phyloP scores from a whole-genome alignment of 108 stramenopile species.

The Fragilariopsis cylindrus region DNA sequence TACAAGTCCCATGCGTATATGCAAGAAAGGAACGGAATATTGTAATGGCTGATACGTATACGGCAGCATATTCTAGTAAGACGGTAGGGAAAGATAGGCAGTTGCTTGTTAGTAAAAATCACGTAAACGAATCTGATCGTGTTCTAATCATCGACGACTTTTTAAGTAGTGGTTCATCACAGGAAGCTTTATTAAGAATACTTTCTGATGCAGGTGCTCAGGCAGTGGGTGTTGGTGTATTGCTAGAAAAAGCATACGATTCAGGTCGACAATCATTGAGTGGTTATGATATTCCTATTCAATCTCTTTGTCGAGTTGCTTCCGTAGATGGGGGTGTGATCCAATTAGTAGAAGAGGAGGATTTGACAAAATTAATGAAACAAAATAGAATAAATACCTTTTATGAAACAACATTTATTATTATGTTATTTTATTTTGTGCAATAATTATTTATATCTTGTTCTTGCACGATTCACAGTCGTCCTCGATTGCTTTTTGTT shows the following conservation, averaged over 20 bases:
- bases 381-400: background rate
- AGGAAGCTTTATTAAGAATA: slow-evolving; percentile 84
- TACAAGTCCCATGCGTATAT: slow-evolving; percentile 85
- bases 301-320: slow-evolving; percentile 67
- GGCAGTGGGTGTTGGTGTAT: slow-evolving; percentile 78
- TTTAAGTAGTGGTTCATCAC: slow-evolving; percentile 81
- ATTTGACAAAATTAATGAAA: slow-evolving; percentile 57
- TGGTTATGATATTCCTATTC: slow-evolving; percentile 77
- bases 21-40: slow-evolving; percentile 87
- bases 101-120: slow-evolving; percentile 77
- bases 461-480: slow-evolving; percentile 10
- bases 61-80: slow-evolving; percentile 75
- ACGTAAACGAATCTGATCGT: slow-evolving; percentile 76
- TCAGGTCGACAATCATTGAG: slow-evolving; percentile 71
- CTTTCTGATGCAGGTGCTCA: slow-evolving; percentile 79
- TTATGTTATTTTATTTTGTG: background rate
- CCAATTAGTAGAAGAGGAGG: slow-evolving; percentile 77
- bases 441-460: background rate
- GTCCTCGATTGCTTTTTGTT: background rate
- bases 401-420: background rate
- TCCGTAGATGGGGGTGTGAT: slow-evolving; percentile 78
- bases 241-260: slow-evolving; percentile 87
- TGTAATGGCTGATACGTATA: slow-evolving; percentile 86
- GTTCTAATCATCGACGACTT: slow-evolving; percentile 90
- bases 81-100: slow-evolving; percentile 80